Evolutionary conservation across 1,284 basidiomycete species (phyloP).

Genomic region (Ustilago cynodontis): DNA sequence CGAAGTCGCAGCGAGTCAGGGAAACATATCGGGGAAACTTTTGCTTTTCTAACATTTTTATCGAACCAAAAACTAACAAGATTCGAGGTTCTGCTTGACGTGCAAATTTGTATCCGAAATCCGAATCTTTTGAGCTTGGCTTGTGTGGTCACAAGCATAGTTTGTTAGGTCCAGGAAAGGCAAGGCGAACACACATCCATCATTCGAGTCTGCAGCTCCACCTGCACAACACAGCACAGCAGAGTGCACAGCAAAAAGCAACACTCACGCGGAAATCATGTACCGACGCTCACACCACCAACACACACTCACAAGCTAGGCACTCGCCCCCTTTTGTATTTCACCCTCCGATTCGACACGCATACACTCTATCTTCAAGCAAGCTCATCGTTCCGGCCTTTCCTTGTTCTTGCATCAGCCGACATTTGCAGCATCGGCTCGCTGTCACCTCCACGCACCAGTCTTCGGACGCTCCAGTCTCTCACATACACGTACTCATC

Average conservation of each 20-base stretch:
- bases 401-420: background rate
- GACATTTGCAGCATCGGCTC: background rate
- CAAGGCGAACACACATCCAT: background rate
- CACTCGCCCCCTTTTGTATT: background rate
- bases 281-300: constrained; percentile 5
- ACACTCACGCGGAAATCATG: constrained; percentile 5
- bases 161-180: background rate
- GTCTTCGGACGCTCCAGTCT: background rate
- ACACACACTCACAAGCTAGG: constrained; percentile 1
- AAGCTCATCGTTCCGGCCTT: background rate
- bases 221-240: constrained; percentile 1
- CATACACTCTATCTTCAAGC: background rate
- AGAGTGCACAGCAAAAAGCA: constrained; percentile 15
- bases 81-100: background rate
- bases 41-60: too few relatives aligned
- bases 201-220: background rate
- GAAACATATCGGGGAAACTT: too few relatives aligned
- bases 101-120: constrained; percentile 10
- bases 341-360: background rate
- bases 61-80: too few relatives aligned
- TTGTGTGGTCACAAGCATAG: background rate
- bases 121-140: constrained; percentile 6
- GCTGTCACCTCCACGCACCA: background rate
- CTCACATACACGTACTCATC: background rate
- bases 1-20: too few relatives aligned